Evolutionary conservation across 2,329 filamentous ascomycete species (phyloP), one percentile per base, ranked within the genome.

Genomic region (Cercospora zeae-maydis): DNA sequence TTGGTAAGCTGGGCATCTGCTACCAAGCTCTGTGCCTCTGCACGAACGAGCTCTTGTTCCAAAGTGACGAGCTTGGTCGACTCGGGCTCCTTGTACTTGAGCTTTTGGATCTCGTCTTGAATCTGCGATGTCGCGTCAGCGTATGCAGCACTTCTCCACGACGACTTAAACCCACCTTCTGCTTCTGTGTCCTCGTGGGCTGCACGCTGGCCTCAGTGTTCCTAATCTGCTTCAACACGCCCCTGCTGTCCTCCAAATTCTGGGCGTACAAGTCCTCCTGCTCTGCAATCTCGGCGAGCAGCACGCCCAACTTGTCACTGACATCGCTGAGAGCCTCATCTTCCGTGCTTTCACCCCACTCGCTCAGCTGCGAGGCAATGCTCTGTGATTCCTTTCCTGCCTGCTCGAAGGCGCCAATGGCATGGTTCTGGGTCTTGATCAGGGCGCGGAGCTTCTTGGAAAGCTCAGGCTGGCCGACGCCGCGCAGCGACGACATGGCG

Each of bases 1-100:
- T 99, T 99, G 74, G 90, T 93, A 76, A 99, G 83, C 78, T 99
- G 95, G 21, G 95, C 95, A 79, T 99, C 95, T 1, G 95, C 95
- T 55, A 99, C 95, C 63, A 99, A 79, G 72, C 92, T 96, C 81
- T 98, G 93, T 2, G 95, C 95, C 82, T 99, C 95, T 24, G 93
- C 93, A 69, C 95, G 85, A 58, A 99, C 93, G 58, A 99, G 87
- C 81, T 98, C 95, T 81, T 99, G 95, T 81, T 99, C 95, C 59
- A 98, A 83, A 21, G 89, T 89, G 36, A 92, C 87, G 60, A 98
- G 81, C 75, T 87, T 90, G 31, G 90, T 83, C 73, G 89, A 96
- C 74, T 90, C 86, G 6, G 93, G 92, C 78, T 98, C 95, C 81
- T 95, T 97, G 77, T 89, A 85, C 83, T 96, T 97, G 70, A 97